A percentile compares a stretch with the other conserved stretches of the same genome.
Evolutionary conservation across 1,284 basidiomycete species (phyloP).

Genomic region (Ceratobasidium sp.): DNA sequence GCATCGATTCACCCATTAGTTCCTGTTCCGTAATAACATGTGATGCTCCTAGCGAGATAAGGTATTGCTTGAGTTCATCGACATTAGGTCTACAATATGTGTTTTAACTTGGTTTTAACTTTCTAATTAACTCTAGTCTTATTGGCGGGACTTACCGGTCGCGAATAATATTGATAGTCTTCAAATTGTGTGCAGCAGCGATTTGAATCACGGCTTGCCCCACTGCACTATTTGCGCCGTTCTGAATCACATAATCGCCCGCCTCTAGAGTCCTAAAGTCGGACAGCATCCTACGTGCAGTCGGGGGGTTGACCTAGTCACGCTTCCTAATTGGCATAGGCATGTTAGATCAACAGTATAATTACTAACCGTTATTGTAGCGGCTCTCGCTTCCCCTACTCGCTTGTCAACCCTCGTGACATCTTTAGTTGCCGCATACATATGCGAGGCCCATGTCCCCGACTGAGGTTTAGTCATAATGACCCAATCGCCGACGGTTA

Average conservation of each 20-base stretch:
- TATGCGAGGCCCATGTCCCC: constrained; percentile 77
- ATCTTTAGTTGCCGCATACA: constrained; percentile 61
- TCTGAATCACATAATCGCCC: constrained; percentile 80
- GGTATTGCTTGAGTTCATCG: constrained; percentile 57
- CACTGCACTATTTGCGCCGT: constrained; percentile 83
- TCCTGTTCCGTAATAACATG: constrained; percentile 77
- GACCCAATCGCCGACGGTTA: constrained; percentile 73
- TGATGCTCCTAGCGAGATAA: constrained; percentile 68
- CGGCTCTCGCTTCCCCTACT: constrained; percentile 67
- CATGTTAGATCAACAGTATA: not conserved
- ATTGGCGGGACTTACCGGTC: constrained; percentile 57
- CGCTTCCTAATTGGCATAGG: not conserved
- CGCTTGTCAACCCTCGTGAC: constrained; percentile 65
- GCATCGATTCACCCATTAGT: constrained; percentile 61
- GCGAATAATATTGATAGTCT: constrained; percentile 79
- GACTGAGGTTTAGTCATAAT: constrained; percentile 69
- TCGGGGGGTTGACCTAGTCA: constrained; percentile 77
- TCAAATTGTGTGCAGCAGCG: constrained; percentile 67
- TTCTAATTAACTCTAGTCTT: not conserved
- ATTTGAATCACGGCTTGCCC: constrained; percentile 80
- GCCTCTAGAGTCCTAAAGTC: constrained; percentile 67
- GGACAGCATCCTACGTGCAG: constrained; percentile 78
- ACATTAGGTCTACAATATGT: constrained; percentile 58
- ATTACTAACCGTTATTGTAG: constrained; percentile 69
- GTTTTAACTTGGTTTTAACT: not conserved